A percentile compares a stretch with the other conserved stretches of the same genome.
Conservation (phyloP, 2,329 filamentous ascomycete species). For the Chaetomiaceae sp. region DNA sequence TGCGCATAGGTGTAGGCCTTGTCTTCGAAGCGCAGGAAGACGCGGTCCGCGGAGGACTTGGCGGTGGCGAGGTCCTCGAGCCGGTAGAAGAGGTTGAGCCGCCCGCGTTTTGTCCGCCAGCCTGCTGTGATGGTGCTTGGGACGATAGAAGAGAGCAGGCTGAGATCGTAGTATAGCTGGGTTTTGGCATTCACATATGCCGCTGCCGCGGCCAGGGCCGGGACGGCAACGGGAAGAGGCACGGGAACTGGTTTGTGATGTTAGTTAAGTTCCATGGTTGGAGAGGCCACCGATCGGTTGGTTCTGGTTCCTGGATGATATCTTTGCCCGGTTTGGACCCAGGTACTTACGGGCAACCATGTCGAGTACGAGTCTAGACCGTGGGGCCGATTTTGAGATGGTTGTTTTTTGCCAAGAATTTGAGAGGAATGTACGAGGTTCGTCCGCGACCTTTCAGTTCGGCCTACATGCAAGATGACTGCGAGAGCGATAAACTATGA, state of each 20-base stretch:
- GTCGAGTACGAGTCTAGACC: no score
- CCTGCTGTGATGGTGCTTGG: constrained; percentile 40
- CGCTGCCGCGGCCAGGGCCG: constrained; percentile 60
- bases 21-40: constrained; percentile 65
- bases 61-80: constrained; percentile 62
- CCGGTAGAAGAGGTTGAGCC: constrained; percentile 67
- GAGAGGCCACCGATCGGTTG: no score
- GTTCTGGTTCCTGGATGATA: no score
- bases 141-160: constrained; percentile 52
- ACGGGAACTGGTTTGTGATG: background rate
- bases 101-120: constrained; percentile 51
- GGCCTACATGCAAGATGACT: no score
- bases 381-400: no score
- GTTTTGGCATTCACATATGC: constrained; percentile 74
- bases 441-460: no score
- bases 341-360: constrained; percentile 22
- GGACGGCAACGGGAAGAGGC: constrained; percentile 44
- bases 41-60: constrained; percentile 45
- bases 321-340: no score
- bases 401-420: no score
- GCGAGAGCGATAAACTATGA: no score
- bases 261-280: background rate
- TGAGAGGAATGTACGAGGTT: no score
- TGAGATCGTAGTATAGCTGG: constrained; percentile 60
- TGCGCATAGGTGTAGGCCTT: constrained; percentile 69